Evolutionary conservation across 2,329 filamentous ascomycete genomes (phyloP).

Genomic region (Talaromyces atroroseus): DNA sequence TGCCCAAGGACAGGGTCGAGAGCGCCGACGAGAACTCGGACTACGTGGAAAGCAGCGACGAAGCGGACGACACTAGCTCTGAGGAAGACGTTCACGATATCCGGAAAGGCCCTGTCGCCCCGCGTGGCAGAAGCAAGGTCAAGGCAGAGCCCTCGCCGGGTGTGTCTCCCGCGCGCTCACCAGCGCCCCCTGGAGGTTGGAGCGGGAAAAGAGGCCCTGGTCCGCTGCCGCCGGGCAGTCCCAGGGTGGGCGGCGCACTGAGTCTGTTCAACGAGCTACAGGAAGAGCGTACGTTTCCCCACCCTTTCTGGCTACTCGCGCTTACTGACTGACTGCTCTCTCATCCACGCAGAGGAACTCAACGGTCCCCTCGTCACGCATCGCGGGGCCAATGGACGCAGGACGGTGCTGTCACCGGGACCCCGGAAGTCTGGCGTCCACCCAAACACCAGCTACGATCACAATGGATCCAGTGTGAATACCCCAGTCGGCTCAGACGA

Average conservation of each 20-base stretch:
- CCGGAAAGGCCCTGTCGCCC: slow-evolving; percentile 34
- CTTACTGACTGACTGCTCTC: neutral
- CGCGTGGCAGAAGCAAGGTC: slow-evolving; percentile 26
- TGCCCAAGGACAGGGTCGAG: slow-evolving; percentile 66
- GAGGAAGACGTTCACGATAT: slow-evolving; percentile 58
- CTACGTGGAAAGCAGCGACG: slow-evolving; percentile 63
- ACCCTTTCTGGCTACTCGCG: neutral
- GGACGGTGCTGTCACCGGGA: slow-evolving; percentile 50
- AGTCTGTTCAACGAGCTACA: slow-evolving; percentile 69
- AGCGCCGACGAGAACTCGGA: slow-evolving; percentile 54
- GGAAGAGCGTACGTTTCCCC: slow-evolving; percentile 62
- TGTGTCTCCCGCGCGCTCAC: slow-evolving; percentile 9
- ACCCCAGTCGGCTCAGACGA: slow-evolving; percentile 75
- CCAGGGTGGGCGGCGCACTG: slow-evolving; percentile 40
- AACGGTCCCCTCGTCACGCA: slow-evolving; percentile 12
- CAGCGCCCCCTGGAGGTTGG: slow-evolving; percentile 28
- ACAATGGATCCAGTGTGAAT: slow-evolving; percentile 53
- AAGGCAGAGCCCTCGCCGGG: slow-evolving; percentile 12
- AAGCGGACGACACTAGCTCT: slow-evolving; percentile 48
- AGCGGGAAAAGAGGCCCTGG: slow-evolving; percentile 26
- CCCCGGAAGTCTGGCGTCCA: slow-evolving; percentile 56
- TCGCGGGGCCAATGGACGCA: slow-evolving; percentile 39
- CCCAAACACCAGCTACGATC: slow-evolving; percentile 79
- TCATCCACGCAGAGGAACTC: slow-evolving; percentile 5
- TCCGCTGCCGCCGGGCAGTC: slow-evolving; percentile 11